These are phyloP conservation scores for Mycocentrospora acerina DNA, from an alignment of 2,329 filamentous ascomycete genomes.

Conservation along the genomic window DNA sequence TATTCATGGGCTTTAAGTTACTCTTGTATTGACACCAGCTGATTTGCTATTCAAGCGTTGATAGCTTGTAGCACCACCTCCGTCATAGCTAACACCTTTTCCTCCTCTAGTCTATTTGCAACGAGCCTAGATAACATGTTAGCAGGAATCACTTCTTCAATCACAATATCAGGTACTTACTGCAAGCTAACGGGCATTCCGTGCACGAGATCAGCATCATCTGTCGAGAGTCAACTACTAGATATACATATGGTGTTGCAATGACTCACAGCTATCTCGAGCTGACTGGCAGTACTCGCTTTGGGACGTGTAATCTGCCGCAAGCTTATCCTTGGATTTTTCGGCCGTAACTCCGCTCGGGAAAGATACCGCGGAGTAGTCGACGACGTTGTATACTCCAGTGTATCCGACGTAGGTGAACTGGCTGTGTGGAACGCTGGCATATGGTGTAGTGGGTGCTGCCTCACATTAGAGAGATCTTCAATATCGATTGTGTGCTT, in stretches of 20 bases:
- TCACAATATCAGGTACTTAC: conserved; percentile 13
- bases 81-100: conserved; percentile 47
- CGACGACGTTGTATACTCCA: conserved; percentile 52
- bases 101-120: conserved; percentile 45
- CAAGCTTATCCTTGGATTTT: conserved; percentile 38
- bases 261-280: conserved; percentile 44
- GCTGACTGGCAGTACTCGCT: conserved; percentile 45
- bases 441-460: conserved; percentile 50
- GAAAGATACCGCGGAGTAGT: conserved; percentile 50
- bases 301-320: conserved; percentile 26
- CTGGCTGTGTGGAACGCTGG: conserved; percentile 44
- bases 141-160: not conserved
- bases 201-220: conserved; percentile 42
- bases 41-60: not conserved
- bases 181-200: conserved; percentile 49
- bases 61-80: conserved; percentile 36
- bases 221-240: conserved; percentile 18
- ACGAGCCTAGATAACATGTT: conserved; percentile 28
- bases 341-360: conserved; percentile 45
- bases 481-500: not conserved
- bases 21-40: no score
- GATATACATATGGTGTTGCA: not conserved
- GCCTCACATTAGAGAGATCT: conserved; percentile 6
- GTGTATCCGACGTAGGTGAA: conserved; percentile 51
- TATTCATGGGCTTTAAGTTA: no score